These are phyloP conservation scores for Dactylellina sp. DNA, from an alignment of 2,329 filamentous ascomycete genomes.

Conservation along the genomic window DNA sequence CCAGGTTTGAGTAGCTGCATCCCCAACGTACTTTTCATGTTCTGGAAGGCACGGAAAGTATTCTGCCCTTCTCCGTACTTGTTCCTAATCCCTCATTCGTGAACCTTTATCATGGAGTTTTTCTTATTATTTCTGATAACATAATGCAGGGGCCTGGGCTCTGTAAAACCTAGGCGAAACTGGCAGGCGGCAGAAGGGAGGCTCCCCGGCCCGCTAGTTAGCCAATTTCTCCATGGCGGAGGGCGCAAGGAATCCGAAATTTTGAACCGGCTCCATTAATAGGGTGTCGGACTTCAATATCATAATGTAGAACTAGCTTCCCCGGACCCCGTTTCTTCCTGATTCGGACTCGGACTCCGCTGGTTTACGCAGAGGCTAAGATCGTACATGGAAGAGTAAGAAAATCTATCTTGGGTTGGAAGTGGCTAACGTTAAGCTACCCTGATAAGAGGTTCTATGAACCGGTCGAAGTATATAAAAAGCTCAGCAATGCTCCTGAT, in stretches of 20 bases:
- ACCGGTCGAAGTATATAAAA: too few species aligned
- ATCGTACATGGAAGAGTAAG: not conserved
- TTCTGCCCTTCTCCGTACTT: too few species aligned
- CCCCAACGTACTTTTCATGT: too few species aligned
- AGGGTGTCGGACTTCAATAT: too few species aligned
- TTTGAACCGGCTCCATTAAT: too few species aligned
- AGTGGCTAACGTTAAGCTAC: too few species aligned
- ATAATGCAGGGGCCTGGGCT: slow-evolving; percentile 1
- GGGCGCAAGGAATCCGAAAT: too few species aligned
- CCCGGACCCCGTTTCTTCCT: slow-evolving; percentile 2
- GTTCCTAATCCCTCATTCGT: not conserved
- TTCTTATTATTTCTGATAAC: slow-evolving; percentile 32
- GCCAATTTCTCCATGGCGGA: too few species aligned
- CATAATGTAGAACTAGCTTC: not conserved
- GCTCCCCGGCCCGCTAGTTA: slow-evolving; percentile 21
- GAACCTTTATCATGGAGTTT: slow-evolving; percentile 1
- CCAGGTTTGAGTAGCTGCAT: too few species aligned
- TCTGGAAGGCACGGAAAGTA: too few species aligned
- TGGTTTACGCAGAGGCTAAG: not conserved
- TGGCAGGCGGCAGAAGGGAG: slow-evolving; percentile 2
- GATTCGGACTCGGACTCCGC: not conserved
- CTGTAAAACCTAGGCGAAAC: not conserved
- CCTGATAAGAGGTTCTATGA: not conserved
- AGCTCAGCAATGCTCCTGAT: not conserved
- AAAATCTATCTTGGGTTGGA: too few species aligned